These are phyloP conservation scores for Leccinum uliginosum DNA, from an alignment of 768 basidiomycete genomes.

Conservation along the genomic window DNA sequence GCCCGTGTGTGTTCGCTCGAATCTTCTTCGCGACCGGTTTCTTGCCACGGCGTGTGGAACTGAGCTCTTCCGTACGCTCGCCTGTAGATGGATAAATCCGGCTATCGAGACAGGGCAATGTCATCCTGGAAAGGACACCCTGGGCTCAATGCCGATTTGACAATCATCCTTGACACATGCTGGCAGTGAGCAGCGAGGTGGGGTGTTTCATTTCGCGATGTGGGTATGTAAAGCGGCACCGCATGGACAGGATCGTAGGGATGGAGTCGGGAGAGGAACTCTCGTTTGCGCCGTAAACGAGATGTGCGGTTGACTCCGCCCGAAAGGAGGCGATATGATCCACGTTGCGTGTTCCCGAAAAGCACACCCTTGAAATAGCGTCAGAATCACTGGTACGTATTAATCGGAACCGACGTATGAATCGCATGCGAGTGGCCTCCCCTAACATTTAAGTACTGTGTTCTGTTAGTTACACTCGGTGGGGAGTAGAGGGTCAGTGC, in stretches of 20 bases:
- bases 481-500: slow-evolving; percentile 27
- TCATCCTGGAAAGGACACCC: not conserved
- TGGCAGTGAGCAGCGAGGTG: not conserved
- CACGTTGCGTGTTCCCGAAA: not conserved
- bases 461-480: not conserved
- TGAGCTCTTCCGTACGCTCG: not conserved
- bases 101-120: not conserved
- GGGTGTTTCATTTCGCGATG: slow-evolving; percentile 2
- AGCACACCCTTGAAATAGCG: not conserved
- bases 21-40: not conserved
- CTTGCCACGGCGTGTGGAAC: not conserved
- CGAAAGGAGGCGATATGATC: not conserved
- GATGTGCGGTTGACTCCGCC: not conserved
- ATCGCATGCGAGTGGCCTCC: not conserved
- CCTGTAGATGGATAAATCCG: not conserved
- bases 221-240: not conserved
- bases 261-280: not conserved
- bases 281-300: not conserved
- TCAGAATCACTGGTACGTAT: not conserved
- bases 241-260: not conserved
- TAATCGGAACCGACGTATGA: not conserved
- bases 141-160: not conserved
- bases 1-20: not conserved
- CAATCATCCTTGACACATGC: not conserved
- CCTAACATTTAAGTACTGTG: not conserved